Conservation (phyloP, 345 rosid genomes). For the Carallia brachiata region DNA sequence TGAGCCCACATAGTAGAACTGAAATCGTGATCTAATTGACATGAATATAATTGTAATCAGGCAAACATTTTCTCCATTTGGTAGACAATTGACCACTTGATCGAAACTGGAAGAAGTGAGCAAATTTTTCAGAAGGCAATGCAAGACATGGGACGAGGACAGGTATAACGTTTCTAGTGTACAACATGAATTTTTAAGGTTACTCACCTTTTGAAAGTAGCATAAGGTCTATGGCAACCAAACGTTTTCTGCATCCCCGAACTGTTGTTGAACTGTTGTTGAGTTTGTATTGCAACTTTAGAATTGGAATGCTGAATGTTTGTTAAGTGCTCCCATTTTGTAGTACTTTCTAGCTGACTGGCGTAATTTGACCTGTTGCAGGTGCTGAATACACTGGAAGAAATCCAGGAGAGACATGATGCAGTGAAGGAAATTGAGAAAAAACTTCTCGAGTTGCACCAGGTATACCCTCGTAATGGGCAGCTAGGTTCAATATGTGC, state of each 20-base stretch:
- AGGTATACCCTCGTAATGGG: conserved; percentile 38
- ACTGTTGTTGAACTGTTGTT: no score
- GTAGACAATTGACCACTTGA: conserved; percentile 79
- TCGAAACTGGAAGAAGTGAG: conserved; percentile 93
- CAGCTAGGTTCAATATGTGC: background rate
- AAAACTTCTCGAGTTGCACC: conserved; percentile 86
- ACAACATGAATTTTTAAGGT: background rate
- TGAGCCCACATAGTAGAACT: conserved; percentile 26
- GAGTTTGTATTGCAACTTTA: background rate
- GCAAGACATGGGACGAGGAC: conserved; percentile 90
- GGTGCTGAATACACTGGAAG: conserved; percentile 82
- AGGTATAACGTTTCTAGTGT: conserved; percentile 39
- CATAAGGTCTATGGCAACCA: background rate
- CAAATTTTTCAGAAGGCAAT: conserved; percentile 91
- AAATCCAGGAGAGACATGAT: conserved; percentile 95
- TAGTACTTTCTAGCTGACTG: no score
- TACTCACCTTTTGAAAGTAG: background rate
- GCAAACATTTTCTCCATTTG: conserved; percentile 4
- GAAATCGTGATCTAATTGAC: conserved; percentile 10
- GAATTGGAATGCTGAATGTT: background rate
- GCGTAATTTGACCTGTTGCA: conserved; percentile 15
- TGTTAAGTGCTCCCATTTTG: no score
- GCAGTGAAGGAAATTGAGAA: conserved; percentile 85
- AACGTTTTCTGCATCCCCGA: background rate
- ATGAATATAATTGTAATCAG: conserved; percentile 25